These are phyloP conservation scores for Ogataea nakhonphanomensis DNA, from an alignment of 805 yeast species.

Conservation along the genomic window DNA sequence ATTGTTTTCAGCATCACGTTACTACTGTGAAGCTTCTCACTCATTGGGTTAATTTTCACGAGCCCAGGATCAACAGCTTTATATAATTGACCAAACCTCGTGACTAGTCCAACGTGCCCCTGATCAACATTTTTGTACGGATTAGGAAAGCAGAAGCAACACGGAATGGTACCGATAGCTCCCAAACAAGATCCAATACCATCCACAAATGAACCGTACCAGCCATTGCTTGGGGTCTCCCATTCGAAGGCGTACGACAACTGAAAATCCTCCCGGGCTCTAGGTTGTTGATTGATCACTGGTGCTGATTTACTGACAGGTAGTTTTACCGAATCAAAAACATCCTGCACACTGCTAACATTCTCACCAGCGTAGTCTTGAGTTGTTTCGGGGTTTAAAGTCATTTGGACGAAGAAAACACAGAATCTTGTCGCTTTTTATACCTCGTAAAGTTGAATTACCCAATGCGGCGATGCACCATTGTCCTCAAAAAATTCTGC, in stretches of 20 bases:
- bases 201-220: constrained; percentile 37
- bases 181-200: constrained; percentile 49
- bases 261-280: constrained; percentile 23
- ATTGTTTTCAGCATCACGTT: constrained; percentile 55
- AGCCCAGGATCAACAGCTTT: constrained; percentile 69
- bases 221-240: constrained; percentile 33
- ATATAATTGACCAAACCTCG: constrained; percentile 62
- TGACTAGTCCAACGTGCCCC: constrained; percentile 67
- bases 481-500: too few species aligned
- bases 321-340: background rate
- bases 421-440: background rate
- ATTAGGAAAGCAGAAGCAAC: constrained; percentile 51
- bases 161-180: constrained; percentile 50
- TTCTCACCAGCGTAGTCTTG: background rate
- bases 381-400: background rate
- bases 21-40: constrained; percentile 50
- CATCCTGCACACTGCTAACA: background rate
- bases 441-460: background rate
- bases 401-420: background rate
- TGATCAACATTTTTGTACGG: constrained; percentile 60
- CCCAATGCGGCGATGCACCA: background rate
- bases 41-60: constrained; percentile 59
- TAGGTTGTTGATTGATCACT: constrained; percentile 21
- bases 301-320: background rate
- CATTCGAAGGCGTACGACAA: constrained; percentile 32